Conservation (phyloP, 371 early-diverging fungal genomes). For the Lichtheimia ornata region DNA sequence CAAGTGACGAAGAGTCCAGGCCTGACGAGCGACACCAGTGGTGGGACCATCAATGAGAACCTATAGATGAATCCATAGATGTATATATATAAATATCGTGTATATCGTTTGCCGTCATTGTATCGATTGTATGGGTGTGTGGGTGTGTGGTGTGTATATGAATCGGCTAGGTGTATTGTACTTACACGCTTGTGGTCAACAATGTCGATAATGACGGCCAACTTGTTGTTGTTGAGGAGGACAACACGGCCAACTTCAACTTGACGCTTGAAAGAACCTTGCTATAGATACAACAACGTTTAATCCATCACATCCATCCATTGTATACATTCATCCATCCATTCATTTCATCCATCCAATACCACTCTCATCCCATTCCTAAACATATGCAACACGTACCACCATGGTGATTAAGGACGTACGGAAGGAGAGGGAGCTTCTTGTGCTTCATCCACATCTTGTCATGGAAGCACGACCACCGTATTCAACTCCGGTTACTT, state of each 20-base stretch:
- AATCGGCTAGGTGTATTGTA: neutral
- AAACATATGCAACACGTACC: slow-evolving; percentile 5
- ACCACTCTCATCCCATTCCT: neutral
- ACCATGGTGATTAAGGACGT: slow-evolving; percentile 11
- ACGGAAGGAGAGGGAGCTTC: slow-evolving; percentile 5
- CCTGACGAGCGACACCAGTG: slow-evolving; percentile 91
- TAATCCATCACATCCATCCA: slow-evolving; percentile 11
- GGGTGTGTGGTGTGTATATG: neutral
- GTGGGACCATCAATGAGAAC: slow-evolving; percentile 98
- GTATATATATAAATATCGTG: too few species aligned
- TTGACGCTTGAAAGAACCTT: slow-evolving; percentile 82
- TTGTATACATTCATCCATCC: slow-evolving; percentile 9
- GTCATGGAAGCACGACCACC: too few species aligned
- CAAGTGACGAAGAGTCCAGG: slow-evolving; percentile 84
- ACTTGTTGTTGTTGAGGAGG: slow-evolving; percentile 93
- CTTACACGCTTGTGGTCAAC: slow-evolving; percentile 95
- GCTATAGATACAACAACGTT: slow-evolving; percentile 27
- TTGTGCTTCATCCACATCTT: too few species aligned
- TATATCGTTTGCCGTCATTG: too few species aligned
- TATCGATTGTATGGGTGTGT: neutral
- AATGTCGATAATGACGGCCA: slow-evolving; percentile 98
- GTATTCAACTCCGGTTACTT: too few species aligned
- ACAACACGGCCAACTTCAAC: slow-evolving; percentile 99
- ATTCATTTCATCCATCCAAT: neutral
- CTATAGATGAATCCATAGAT: slow-evolving; percentile 29